phyloP scores from a whole-genome alignment of 2,329 filamentous ascomycete species.

The Sporothrix sp. region DNA sequence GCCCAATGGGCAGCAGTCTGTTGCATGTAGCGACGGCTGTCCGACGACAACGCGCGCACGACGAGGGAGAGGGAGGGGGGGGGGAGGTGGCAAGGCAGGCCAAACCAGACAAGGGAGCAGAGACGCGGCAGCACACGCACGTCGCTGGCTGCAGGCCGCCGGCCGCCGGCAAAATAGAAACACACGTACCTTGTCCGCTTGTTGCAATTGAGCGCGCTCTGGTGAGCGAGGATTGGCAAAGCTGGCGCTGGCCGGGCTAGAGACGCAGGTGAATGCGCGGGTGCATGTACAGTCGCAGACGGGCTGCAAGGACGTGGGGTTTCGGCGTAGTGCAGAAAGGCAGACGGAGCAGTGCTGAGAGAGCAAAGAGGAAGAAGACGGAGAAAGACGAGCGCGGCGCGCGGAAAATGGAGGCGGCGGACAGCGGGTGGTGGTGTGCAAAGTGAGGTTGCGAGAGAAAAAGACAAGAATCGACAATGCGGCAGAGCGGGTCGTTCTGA shows the following conservation, averaged over 20 bases:
- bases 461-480: slow-evolving; percentile 13
- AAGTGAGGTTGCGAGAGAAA: slow-evolving; percentile 1
- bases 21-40: slow-evolving; percentile 7
- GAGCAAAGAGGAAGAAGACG: slow-evolving; percentile 1
- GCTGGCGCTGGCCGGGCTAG: slow-evolving; percentile 12
- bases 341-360: background rate
- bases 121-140: background rate
- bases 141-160: background rate
- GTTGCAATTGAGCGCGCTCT: background rate
- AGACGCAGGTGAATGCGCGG: slow-evolving; percentile 14
- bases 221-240: background rate
- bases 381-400: slow-evolving; percentile 4
- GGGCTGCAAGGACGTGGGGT: slow-evolving; percentile 18
- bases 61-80: background rate
- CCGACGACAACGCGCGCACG: background rate
- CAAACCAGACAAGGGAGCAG: background rate
- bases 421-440: background rate
- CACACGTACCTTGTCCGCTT: slow-evolving; percentile 6
- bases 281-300: slow-evolving; percentile 15
- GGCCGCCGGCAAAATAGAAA: background rate
- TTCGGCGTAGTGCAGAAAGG: slow-evolving; percentile 11
- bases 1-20: slow-evolving; percentile 5
- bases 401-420: background rate
- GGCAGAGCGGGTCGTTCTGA: slow-evolving; percentile 18
- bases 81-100: background rate